Evolutionary conservation across 2,329 filamentous ascomycete species (phyloP).

Genomic region (Hortaea werneckii): DNA sequence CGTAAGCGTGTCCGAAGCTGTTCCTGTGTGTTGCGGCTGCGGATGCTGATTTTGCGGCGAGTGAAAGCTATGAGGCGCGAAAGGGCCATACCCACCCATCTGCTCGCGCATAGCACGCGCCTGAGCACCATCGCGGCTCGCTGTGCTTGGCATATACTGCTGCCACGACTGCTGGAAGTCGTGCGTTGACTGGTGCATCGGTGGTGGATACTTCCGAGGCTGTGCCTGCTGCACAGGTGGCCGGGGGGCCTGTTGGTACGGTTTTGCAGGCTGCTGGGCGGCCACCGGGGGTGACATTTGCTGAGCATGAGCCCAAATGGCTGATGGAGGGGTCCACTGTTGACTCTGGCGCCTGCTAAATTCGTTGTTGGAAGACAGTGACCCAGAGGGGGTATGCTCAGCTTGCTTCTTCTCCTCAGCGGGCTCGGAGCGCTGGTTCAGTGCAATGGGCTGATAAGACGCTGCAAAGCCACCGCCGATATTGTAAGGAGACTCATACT

Average conservation of each 20-base stretch:
- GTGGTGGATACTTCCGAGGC: constrained; percentile 15
- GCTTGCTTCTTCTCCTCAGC: constrained; percentile 1
- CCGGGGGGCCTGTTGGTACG: constrained; percentile 8
- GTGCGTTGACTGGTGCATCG: constrained; percentile 34
- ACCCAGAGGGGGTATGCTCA: constrained; percentile 18
- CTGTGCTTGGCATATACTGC: constrained; percentile 20
- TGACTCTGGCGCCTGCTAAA: constrained; percentile 11
- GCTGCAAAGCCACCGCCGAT: constrained; percentile 31
- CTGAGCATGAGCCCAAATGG: constrained; percentile 18
- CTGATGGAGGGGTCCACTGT: constrained; percentile 28
- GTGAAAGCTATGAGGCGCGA: constrained; percentile 2
- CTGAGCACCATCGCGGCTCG: constrained; percentile 24
- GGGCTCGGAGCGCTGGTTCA: constrained; percentile 10
- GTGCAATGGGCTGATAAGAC: constrained; percentile 27
- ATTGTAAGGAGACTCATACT: constrained; percentile 39
- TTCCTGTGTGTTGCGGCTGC: constrained; percentile 9
- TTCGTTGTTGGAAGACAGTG: constrained; percentile 11
- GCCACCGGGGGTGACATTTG: constrained; percentile 2
- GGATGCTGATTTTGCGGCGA: constrained; percentile 1
- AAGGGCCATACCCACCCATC: constrained; percentile 12
- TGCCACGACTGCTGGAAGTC: constrained; percentile 33
- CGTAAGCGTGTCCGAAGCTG: constrained; percentile 16
- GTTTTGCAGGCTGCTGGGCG: too few relatives aligned
- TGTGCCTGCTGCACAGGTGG: constrained; percentile 4
- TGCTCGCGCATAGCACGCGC: constrained; percentile 25